A percentile compares a stretch with the other conserved stretches of the same genome.
Conservation (phyloP, 148 eudicot species). For the Rhododendron henanense region DNA sequence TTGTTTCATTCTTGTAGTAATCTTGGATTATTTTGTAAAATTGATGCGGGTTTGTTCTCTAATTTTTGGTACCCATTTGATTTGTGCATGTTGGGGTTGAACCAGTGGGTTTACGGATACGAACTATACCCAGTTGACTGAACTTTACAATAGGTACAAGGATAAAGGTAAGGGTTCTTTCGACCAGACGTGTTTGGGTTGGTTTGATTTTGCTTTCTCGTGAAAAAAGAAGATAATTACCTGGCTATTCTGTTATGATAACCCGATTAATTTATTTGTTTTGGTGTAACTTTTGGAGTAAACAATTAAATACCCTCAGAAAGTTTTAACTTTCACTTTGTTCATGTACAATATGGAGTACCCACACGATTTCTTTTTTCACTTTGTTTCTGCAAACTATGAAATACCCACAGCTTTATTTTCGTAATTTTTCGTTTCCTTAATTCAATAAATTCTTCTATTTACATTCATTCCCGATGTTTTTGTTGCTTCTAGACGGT, state of each 20-base stretch:
- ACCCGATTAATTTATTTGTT: background rate
- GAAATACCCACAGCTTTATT: background rate
- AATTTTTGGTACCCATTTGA: background rate
- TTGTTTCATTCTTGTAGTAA: background rate
- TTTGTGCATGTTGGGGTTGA: slow-evolving; percentile 13
- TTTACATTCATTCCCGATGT: background rate
- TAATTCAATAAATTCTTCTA: background rate
- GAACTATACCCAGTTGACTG: slow-evolving; percentile 77
- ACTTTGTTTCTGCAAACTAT: background rate
- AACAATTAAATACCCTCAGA: background rate
- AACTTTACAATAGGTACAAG: slow-evolving; percentile 61
- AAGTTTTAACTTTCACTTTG: background rate
- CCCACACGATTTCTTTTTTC: background rate
- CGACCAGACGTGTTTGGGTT: background rate
- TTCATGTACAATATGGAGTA: background rate
- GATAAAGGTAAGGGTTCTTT: slow-evolving; percentile 47
- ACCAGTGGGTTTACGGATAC: slow-evolving; percentile 67
- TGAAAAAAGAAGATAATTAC: background rate
- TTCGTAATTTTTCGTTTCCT: background rate
- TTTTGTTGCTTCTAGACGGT: background rate
- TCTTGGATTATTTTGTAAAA: background rate
- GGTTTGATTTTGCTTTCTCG: background rate
- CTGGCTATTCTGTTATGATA: background rate
- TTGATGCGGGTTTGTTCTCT: background rate
- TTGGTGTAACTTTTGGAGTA: background rate